Evolutionary conservation across 192 early-diverging fungal species (phyloP).

Genomic region (Backusella morwellensis): DNA sequence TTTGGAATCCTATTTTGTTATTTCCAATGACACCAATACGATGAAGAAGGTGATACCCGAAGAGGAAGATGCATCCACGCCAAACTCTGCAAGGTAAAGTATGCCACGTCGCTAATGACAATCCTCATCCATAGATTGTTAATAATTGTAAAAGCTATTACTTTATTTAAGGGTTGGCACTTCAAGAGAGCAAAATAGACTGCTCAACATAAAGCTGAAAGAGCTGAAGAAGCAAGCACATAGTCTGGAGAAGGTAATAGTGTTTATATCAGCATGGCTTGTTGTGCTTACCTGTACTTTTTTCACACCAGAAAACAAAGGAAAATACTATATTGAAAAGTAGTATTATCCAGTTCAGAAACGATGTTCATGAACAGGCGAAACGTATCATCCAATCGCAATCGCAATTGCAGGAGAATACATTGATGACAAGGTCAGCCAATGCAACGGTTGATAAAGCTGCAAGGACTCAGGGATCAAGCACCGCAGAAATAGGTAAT

Average conservation of each 20-base stretch:
- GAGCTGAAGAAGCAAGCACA: slow-evolving; percentile 51
- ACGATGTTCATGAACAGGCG: slow-evolving; percentile 59
- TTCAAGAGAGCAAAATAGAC: neutral
- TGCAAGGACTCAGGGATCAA: neutral
- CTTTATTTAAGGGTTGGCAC: neutral
- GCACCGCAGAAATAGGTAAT: slow-evolving; percentile 1
- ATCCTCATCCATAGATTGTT: neutral
- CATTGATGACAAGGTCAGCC: slow-evolving; percentile 26
- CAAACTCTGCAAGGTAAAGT: slow-evolving; percentile 4
- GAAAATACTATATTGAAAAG: slow-evolving; percentile 61
- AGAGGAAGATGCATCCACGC: neutral
- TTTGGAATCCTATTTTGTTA: slow-evolving; percentile 54
- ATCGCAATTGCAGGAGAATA: slow-evolving; percentile 38
- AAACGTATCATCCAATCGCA: slow-evolving; percentile 46
- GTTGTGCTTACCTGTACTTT: neutral
- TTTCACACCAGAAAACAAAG: slow-evolving; percentile 41
- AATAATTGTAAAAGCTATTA: slow-evolving; percentile 4
- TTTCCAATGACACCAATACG: slow-evolving; percentile 24
- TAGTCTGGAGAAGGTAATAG: slow-evolving; percentile 53
- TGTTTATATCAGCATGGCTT: neutral
- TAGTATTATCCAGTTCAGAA: slow-evolving; percentile 66
- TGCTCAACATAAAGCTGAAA: slow-evolving; percentile 42
- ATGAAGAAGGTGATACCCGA: neutral
- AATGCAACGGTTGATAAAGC: neutral
- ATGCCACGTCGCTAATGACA: neutral